These are phyloP conservation scores for Candida maesae DNA, from an alignment of 805 yeast species.

Conservation along the genomic window DNA sequence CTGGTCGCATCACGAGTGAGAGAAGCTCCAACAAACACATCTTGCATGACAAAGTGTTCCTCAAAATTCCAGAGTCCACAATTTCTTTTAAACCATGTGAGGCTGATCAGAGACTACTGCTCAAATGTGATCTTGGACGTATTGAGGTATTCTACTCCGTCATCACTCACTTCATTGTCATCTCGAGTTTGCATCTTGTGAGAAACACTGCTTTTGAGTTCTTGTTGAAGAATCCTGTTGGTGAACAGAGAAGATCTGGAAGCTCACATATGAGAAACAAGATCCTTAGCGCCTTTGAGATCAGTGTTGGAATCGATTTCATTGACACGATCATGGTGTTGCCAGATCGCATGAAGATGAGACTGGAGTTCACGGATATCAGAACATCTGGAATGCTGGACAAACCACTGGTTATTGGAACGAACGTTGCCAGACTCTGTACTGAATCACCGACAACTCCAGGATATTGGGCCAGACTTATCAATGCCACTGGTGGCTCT, in stretches of 20 bases:
- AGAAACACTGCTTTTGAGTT: slow-evolving; percentile 35
- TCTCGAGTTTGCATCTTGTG: slow-evolving; percentile 43
- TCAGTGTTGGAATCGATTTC: slow-evolving; percentile 22
- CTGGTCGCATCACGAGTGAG: slow-evolving; percentile 32
- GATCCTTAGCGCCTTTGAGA: slow-evolving; percentile 21
- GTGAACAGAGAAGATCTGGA: slow-evolving; percentile 20
- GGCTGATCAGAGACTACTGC: slow-evolving; percentile 19
- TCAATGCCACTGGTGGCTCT: slow-evolving; percentile 36
- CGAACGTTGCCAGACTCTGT: slow-evolving; percentile 39
- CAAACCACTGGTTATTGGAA: slow-evolving; percentile 23
- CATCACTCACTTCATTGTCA: slow-evolving; percentile 41
- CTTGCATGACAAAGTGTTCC: slow-evolving; percentile 30
- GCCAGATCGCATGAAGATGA: slow-evolving; percentile 46
- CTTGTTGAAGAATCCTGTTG: slow-evolving; percentile 18
- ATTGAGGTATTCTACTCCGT: slow-evolving; percentile 35
- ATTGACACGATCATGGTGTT: slow-evolving; percentile 32
- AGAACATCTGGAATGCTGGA: slow-evolving; percentile 20
- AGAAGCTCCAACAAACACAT: slow-evolving; percentile 26
- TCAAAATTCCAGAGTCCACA: slow-evolving; percentile 28
- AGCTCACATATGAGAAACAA: slow-evolving; percentile 17
- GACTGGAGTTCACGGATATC: slow-evolving; percentile 39
- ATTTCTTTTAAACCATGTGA: slow-evolving; percentile 25
- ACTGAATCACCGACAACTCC: slow-evolving; percentile 49
- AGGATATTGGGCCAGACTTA: slow-evolving; percentile 47
- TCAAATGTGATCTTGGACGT: slow-evolving; percentile 27